Evolutionary conservation across 108 stramenopile genomes (phyloP).

Genomic region (Thalassiosira profunda): DNA sequence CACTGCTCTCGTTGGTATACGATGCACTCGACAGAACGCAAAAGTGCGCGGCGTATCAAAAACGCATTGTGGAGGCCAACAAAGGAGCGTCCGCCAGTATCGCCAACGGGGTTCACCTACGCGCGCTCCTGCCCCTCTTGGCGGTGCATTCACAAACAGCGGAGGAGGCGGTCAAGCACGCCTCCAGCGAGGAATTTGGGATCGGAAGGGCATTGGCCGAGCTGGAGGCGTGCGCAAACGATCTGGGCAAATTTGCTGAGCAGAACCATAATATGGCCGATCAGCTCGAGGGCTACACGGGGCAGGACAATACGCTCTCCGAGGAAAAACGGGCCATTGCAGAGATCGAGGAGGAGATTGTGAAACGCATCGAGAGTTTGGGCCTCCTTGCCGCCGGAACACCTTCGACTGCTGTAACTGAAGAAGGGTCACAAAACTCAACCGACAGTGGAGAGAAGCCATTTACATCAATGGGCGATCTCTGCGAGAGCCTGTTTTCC

Average conservation of each 20-base stretch:
- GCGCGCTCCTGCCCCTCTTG: slow-evolving; percentile 36
- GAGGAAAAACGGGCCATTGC: slow-evolving; percentile 43
- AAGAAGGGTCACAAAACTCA: background rate
- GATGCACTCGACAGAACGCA: slow-evolving; percentile 29
- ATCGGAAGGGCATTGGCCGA: slow-evolving; percentile 22
- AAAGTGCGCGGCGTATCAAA: slow-evolving; percentile 17
- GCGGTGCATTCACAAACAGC: slow-evolving; percentile 36
- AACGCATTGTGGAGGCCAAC: slow-evolving; percentile 8
- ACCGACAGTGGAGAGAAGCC: background rate
- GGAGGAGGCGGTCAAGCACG: slow-evolving; percentile 23
- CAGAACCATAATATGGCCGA: slow-evolving; percentile 47
- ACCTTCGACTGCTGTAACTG: background rate
- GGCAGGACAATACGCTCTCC: slow-evolving; percentile 17
- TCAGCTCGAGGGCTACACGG: slow-evolving; percentile 28
- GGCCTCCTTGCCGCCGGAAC: background rate
- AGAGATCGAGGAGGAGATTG: slow-evolving; percentile 45
- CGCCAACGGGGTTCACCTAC: slow-evolving; percentile 7
- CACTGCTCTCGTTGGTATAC: slow-evolving; percentile 22
- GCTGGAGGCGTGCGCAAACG: slow-evolving; percentile 39
- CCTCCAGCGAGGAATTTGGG: slow-evolving; percentile 29
- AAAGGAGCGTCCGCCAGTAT: background rate
- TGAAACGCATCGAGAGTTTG: slow-evolving; percentile 20
- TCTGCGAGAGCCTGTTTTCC: background rate
- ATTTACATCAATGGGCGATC: slow-evolving; percentile 2
- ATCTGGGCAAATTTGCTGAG: slow-evolving; percentile 42